Evolutionary conservation across 257 asterid species (phyloP), one percentile per base, ranked within the genome.

Genomic region (Nyctanthes arbortristis): DNA sequence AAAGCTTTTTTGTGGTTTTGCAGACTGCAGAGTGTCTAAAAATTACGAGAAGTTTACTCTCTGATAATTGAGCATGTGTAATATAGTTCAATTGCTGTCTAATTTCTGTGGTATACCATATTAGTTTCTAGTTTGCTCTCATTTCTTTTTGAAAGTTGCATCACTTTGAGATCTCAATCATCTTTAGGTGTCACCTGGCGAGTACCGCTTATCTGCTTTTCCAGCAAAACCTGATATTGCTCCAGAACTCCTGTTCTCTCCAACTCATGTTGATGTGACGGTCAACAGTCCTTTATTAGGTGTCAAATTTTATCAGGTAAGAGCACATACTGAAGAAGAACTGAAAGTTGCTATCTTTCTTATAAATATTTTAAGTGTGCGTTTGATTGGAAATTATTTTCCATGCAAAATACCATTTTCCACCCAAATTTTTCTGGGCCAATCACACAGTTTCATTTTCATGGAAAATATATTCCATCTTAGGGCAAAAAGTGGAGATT

Each of bases 151-250:
- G 10, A 27, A 37, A 28, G 58, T 61, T 56, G 39, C 59, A 73
- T 69, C 32, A 45, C 59, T 32, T 63, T 75, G 52, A 71, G 34
- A 12, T 64, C 33, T 18, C 69, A 64, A 64, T 79, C 39, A 64
- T 68, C 72, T 68, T 71, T 87, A 93, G 99, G 99, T 93, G 72
- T 85, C 93, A 73, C 85, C 89, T 40, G 99, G 96, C 73, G 97
- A 88, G 73, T 93, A 93, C 77, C 96, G 99, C 65, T 66, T 93
- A 75, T 89, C 96, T 79, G 92, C 97, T 73, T 77, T 90, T 64
- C 88, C 96, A 59, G 96, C 97, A 61, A 75, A 80, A 36, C 88
- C 87, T 54, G 97, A 89, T 74, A 88, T 82, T 78, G 81, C 91
- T 73, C 88, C 95, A 64, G 97, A 87, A 64, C 94, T 91, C 73